These are phyloP conservation scores for Citrus inodora DNA, from an alignment of 345 rosid genomes.

Conservation along the genomic window DNA sequence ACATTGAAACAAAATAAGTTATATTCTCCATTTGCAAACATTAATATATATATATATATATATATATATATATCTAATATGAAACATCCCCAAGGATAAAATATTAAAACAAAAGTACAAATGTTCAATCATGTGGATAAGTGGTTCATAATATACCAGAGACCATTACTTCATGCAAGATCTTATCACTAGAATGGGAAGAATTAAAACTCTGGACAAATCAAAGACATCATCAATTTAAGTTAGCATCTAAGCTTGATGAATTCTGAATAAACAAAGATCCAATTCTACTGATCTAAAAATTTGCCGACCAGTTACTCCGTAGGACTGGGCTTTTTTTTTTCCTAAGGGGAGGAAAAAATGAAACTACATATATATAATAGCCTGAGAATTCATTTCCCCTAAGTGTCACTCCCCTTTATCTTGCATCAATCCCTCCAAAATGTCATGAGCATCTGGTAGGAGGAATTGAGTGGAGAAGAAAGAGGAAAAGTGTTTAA, in stretches of 20 bases:
- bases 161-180: not conserved
- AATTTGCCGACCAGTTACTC: not conserved
- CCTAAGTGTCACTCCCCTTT: not conserved
- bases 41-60: too few species aligned
- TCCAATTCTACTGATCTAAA: not conserved
- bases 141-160: not conserved
- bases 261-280: not conserved
- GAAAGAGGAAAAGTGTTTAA: not conserved
- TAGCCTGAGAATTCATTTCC: not conserved
- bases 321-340: not conserved
- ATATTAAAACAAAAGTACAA: not conserved
- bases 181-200: not conserved
- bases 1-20: conserved; percentile 10
- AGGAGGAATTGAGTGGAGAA: not conserved
- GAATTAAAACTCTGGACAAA: not conserved
- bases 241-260: not conserved
- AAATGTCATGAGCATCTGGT: not conserved
- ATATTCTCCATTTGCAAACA: not conserved
- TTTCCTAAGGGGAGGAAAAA: not conserved
- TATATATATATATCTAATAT: too few species aligned
- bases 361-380: not conserved
- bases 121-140: not conserved
- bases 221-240: not conserved
- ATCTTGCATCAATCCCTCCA: not conserved
- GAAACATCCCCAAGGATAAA: not conserved